A percentile compares a stretch with the other conserved stretches of the same genome.
phyloP scores from a whole-genome alignment of 2,329 filamentous ascomycete species.

The Lasiodiplodia sp. region DNA sequence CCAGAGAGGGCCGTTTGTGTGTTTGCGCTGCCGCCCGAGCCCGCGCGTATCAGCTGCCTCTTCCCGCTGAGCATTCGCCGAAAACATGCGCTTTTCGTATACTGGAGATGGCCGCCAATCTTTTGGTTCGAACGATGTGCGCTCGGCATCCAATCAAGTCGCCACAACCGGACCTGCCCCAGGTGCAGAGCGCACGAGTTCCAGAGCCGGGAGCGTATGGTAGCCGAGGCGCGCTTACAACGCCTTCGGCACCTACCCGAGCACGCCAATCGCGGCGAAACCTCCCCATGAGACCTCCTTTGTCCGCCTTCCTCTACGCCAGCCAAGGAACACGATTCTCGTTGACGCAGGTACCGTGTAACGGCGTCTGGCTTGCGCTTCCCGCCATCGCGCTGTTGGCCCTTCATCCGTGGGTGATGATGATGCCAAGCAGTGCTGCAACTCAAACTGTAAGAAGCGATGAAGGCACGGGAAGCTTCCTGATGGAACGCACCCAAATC shows the following conservation, averaged over 20 bases:
- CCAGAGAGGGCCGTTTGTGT: background rate
- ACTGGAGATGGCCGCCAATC: background rate
- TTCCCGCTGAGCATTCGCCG: background rate
- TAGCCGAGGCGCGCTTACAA: constrained; percentile 21
- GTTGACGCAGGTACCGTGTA: constrained; percentile 18
- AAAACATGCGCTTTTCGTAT: constrained; percentile 10
- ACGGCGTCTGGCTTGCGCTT: background rate
- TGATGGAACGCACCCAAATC: background rate
- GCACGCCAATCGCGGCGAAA: background rate
- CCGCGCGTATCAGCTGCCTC: background rate
- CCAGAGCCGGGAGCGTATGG: constrained; percentile 10
- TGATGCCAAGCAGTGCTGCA: background rate
- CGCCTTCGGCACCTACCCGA: constrained; percentile 15
- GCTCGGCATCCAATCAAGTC: background rate
- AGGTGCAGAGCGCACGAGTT: constrained; percentile 7
- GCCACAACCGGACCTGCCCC: constrained; percentile 18
- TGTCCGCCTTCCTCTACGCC: background rate
- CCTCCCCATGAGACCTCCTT: background rate
- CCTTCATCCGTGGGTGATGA: background rate
- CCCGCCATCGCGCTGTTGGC: background rate
- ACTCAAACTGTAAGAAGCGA: background rate
- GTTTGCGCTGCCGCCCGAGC: background rate
- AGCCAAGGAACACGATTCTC: background rate
- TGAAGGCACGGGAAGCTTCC: background rate
- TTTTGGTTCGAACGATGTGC: constrained; percentile 1